Conservation (phyloP, 2,329 filamentous ascomycete species). For the Colletotrichum filicis region DNA sequence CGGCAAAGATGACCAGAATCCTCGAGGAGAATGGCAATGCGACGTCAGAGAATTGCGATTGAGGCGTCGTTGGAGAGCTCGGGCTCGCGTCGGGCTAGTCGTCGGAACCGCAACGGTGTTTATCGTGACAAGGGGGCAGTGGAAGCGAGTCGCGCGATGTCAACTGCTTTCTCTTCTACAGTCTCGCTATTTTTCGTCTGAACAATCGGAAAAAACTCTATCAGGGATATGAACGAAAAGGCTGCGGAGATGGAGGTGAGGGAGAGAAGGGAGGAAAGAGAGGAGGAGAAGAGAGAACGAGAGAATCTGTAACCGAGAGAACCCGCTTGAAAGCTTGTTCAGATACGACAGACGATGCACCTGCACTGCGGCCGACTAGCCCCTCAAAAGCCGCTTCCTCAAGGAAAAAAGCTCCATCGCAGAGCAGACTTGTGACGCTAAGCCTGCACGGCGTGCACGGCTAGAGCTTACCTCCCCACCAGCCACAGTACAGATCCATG, state of each 20-base stretch:
- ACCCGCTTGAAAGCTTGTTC: constrained; percentile 34
- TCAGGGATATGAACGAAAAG: not conserved
- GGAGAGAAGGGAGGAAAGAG: not conserved
- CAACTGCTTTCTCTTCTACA: constrained; percentile 2
- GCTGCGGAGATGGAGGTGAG: not conserved
- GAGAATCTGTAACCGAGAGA: constrained; percentile 18
- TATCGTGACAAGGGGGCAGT: not conserved
- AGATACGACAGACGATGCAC: constrained; percentile 16
- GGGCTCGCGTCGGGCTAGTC: constrained; percentile 10
- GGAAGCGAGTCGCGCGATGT: not conserved
- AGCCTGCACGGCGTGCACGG: not conserved
- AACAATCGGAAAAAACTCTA: not conserved
- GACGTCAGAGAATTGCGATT: not conserved
- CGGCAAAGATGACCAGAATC: not conserved
- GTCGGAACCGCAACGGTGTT: constrained; percentile 4
- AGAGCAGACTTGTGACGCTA: constrained; percentile 23
- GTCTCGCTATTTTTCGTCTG: not conserved
- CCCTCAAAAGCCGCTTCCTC: constrained; percentile 15
- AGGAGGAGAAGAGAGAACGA: not conserved
- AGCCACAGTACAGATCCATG: constrained; percentile 19
- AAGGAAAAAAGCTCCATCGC: constrained; percentile 15
- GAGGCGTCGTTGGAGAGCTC: constrained; percentile 18
- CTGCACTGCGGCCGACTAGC: constrained; percentile 2
- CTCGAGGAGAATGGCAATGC: not conserved
- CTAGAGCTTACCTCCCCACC: constrained; percentile 23